Percentiles rank a stretch among this genome's conserved stretches.
These are phyloP conservation scores for Zygosaccharomyces bisporus DNA, from an alignment of 805 yeast species.

Conservation along the genomic window DNA sequence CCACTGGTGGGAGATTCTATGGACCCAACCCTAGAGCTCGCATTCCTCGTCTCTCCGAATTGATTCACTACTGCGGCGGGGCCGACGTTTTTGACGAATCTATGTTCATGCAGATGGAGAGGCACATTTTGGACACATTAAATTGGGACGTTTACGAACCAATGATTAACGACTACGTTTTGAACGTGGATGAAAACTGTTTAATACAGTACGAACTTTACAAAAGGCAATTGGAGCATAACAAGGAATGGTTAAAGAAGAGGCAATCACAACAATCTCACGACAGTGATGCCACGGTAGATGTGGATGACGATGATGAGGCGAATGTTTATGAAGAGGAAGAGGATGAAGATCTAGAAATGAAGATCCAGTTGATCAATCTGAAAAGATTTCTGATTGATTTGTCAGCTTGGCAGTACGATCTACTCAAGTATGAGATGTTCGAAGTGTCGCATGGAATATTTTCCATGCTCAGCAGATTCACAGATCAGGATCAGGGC, in stretches of 20 bases:
- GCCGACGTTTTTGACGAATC: slow-evolving; percentile 55
- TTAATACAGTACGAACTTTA: slow-evolving; percentile 38
- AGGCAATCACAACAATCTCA: slow-evolving; percentile 24
- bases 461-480: slow-evolving; percentile 31
- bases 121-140: slow-evolving; percentile 65
- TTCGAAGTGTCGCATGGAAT: slow-evolving; percentile 34
- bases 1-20: slow-evolving; percentile 55
- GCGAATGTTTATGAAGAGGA: slow-evolving; percentile 19
- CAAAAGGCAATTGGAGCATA: slow-evolving; percentile 32
- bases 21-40: slow-evolving; percentile 74
- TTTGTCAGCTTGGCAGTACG: slow-evolving; percentile 45
- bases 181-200: slow-evolving; percentile 44
- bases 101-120: slow-evolving; percentile 71
- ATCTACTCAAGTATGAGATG: slow-evolving; percentile 35
- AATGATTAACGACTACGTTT: slow-evolving; percentile 46
- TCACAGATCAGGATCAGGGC: slow-evolving; percentile 32
- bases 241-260: slow-evolving; percentile 23
- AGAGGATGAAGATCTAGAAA: slow-evolving; percentile 31
- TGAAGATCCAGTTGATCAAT: slow-evolving; percentile 41
- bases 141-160: slow-evolving; percentile 73
- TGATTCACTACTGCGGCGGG: slow-evolving; percentile 67
- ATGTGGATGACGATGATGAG: slow-evolving; percentile 23
- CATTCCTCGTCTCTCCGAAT: slow-evolving; percentile 68
- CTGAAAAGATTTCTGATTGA: slow-evolving; percentile 50
- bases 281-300: slow-evolving; percentile 30